These are phyloP conservation scores for Lentinula sp. DNA, from an alignment of 768 basidiomycete genomes.

Conservation along the genomic window DNA sequence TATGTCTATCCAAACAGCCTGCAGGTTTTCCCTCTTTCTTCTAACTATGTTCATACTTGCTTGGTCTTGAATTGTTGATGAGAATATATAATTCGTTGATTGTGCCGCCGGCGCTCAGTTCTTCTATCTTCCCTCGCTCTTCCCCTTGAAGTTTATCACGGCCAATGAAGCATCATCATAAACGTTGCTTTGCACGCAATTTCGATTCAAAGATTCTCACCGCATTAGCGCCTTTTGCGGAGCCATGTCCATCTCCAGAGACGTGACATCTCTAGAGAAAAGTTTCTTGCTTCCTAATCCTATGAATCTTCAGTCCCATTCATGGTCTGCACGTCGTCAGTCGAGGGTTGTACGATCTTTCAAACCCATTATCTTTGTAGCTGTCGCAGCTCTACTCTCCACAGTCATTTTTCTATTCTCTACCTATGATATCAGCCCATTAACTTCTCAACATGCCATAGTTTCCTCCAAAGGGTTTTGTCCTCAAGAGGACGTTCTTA, in stretches of 20 bases:
- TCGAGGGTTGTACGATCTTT: background rate
- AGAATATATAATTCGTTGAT: background rate
- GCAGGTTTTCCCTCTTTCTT: background rate
- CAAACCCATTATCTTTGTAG: background rate
- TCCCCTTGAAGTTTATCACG: background rate
- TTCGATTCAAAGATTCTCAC: background rate
- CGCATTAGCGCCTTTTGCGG: background rate
- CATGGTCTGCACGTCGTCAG: background rate
- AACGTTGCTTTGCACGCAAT: background rate
- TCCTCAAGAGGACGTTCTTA: constrained; percentile 25
- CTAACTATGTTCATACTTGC: background rate
- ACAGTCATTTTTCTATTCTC: background rate
- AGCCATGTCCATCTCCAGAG: background rate
- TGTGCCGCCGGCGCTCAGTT: background rate
- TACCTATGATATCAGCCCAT: background rate
- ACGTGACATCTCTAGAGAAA: background rate
- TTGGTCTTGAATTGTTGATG: background rate
- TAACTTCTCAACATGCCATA: background rate
- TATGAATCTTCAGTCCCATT: background rate
- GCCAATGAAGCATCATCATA: background rate
- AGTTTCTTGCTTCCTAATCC: background rate
- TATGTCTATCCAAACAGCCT: background rate
- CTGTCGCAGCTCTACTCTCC: background rate
- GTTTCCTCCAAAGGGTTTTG: constrained; percentile 15
- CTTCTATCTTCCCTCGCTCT: background rate